Base-by-base conservation (phyloP, 768 basidiomycete genomes). In the Obba rivulosa region DNA sequence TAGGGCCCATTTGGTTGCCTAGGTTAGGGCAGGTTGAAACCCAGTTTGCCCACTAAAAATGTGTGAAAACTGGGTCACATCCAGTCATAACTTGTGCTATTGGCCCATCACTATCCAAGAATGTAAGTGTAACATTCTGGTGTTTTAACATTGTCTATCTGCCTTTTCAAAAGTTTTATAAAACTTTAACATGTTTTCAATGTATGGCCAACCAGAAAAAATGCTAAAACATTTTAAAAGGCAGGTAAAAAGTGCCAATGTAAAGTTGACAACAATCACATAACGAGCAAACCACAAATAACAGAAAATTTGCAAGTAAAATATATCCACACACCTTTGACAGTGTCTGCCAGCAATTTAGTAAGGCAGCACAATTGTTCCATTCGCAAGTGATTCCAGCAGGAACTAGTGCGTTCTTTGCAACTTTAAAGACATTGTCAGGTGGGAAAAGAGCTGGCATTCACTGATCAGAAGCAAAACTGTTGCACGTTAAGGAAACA, bases 331-430 rank as follows among this genome's bases (percentile, higher is more conserved):
- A 44, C 35, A 55, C 57, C 57, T 57, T 51, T 22, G 48, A 46
- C 2, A 57, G 38, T 13, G 57, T 24, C 13, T 31, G 45, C 53
- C 57, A 55, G 46, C 53, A 52, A 25, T 55, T 55, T 10, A 57
- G 42, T 41, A 51, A 28, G 4, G 46, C 49, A 37, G 36, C 16
- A 39, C 57, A 57, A 4, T 28, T 34, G 8, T 16, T 28, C 57
- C 57, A 57, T 11, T 53, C 47, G 20, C 57, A 57, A 0, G 25
- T 8, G 3, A 56, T 35, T 17, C 36, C 51, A n/a, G 28, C 34
- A 18, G 28, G 13, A 14, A 37, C 48, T 2, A 57, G 22, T 0
- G 46, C 47, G 36, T 54, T 46, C 42, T 51, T 49, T 17, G 56
- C 53, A 16, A 52, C 23, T 11, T 53, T 34, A 10, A 51, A 18